Evolutionary conservation across 176 grass and related monocot species (phyloP).

Genomic region (Triticum monococcum): DNA sequence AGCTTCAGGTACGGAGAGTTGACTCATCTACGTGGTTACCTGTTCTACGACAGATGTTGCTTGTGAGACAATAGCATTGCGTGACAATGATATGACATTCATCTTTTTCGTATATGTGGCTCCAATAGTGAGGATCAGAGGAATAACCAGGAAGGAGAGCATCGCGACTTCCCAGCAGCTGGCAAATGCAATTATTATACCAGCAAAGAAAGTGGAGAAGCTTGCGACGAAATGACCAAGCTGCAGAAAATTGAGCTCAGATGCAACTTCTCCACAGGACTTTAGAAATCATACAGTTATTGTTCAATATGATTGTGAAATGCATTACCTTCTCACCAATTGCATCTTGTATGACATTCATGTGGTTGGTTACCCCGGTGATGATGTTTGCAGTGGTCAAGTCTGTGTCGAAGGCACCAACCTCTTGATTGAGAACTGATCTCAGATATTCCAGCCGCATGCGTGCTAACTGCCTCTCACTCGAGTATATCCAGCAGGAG

Average conservation of each 20-base stretch:
- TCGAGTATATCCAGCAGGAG: constrained; percentile 53
- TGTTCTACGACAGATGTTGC: constrained; percentile 56
- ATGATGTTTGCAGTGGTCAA: constrained; percentile 46
- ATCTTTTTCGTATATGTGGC: constrained; percentile 41
- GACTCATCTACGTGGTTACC: constrained; percentile 24
- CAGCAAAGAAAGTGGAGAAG: constrained; percentile 49
- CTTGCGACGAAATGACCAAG: constrained; percentile 49
- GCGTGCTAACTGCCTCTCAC: constrained; percentile 46
- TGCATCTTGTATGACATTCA: constrained; percentile 58
- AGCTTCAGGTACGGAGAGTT: background rate
- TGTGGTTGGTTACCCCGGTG: constrained; percentile 39
- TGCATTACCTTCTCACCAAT: constrained; percentile 49
- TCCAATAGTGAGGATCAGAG: constrained; percentile 46
- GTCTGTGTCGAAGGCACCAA: constrained; percentile 52
- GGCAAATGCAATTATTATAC: constrained; percentile 35
- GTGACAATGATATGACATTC: constrained; percentile 27
- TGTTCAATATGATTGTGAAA: background rate
- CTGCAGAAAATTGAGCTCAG: constrained; percentile 29
- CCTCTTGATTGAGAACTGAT: constrained; percentile 54
- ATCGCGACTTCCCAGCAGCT: constrained; percentile 54
- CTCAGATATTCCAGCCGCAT: constrained; percentile 42
- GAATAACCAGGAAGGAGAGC: constrained; percentile 41
- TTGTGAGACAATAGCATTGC: constrained; percentile 28
- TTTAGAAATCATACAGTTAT: background rate
- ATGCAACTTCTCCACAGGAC: background rate